Base-by-base conservation (phyloP, 139 green algal genomes). In the Chlorella ohadii region DNA sequence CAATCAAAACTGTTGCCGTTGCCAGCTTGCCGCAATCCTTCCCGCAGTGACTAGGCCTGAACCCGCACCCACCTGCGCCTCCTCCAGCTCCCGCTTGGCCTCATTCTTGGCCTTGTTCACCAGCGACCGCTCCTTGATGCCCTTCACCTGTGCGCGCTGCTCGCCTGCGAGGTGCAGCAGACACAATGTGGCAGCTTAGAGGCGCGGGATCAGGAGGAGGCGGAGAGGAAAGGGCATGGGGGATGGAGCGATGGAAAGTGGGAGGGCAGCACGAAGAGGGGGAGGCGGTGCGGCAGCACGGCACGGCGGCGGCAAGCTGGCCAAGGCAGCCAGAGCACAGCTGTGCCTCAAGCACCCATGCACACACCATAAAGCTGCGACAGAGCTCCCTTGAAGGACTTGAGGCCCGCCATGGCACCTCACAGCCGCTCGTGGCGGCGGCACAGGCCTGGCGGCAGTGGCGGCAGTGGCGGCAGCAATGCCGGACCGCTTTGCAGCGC, bases 81-180 rank as follows among this genome's bases (percentile, higher is more conserved):
- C 82, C 72, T 79, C 80, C 68, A 80, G 61, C 80, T 85, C 80
- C 68, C 70, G 25, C 68, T 77, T 67, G 4, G 33, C 61, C 28
- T 85, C 80, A 38, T 72, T 72, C n/a, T 57, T 38, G 34, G 68
- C 70, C 80, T 85, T 85, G 80, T 85, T 85, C 65, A 57, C 68
- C 55, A 85, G 51, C 39, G 55, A 63, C 23, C 80, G 80, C 80
- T 65, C 56, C 80, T 85, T 85, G 36, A 85, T 79, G 36, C 65
- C 80, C 80, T 85, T 85, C 22, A 85, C 70, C 57, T 59, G 51
- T 19, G 65, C 70, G 19, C 80, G 68, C 63, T 83, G 63, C 63
- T 83, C 78, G 38, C 41, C 76, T 82, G 76, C 76, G 47, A 31
- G 9, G 22, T 28, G 3, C n/a, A n/a, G n/a, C n/a, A n/a, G n/a